A percentile compares a stretch with the other conserved stretches of the same genome.
These are phyloP conservation scores for Podaxis pistillaris DNA, from an alignment of 768 basidiomycete species.

Conservation along the genomic window DNA sequence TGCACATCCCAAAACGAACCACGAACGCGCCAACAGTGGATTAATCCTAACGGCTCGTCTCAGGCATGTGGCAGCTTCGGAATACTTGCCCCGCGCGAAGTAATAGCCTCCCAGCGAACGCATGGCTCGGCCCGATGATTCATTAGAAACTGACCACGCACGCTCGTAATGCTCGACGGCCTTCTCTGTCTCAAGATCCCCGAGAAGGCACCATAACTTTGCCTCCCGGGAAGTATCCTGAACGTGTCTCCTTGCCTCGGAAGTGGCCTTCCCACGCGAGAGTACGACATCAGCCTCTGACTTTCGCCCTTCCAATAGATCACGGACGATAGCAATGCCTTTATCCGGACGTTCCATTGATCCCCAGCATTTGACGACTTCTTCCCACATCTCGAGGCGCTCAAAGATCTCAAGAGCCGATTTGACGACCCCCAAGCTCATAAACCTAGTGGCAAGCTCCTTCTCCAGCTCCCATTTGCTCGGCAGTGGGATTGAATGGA, in stretches of 20 bases:
- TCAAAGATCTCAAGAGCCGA: constrained; percentile 94
- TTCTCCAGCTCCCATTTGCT: constrained; percentile 92
- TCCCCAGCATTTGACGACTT: constrained; percentile 87
- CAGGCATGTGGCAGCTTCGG: constrained; percentile 63
- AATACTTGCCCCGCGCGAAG: constrained; percentile 67
- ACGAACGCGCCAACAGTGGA: constrained; percentile 81
- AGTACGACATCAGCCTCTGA: constrained; percentile 79
- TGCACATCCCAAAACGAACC: constrained; percentile 97
- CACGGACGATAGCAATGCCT: constrained; percentile 78
- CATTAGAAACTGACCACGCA: constrained; percentile 81
- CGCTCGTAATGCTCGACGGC: constrained; percentile 73
- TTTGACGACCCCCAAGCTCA: constrained; percentile 82
- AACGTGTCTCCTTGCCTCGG: constrained; percentile 36
- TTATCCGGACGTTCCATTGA: constrained; percentile 76
- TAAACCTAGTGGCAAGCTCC: constrained; percentile 82
- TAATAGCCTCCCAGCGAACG: constrained; percentile 85
- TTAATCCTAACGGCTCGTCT: constrained; percentile 82
- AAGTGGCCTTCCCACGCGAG: constrained; percentile 52
- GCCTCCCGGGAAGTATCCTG: constrained; percentile 75
- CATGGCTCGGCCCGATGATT: constrained; percentile 87
- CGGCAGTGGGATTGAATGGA: constrained; percentile 81
- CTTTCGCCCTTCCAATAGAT: constrained; percentile 80
- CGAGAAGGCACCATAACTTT: constrained; percentile 93
- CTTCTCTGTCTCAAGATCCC: constrained; percentile 79
- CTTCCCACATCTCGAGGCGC: constrained; percentile 98